These are phyloP conservation scores for Fusarium sp. DNA, from an alignment of 2,329 filamentous ascomycete species.

Conservation along the genomic window DNA sequence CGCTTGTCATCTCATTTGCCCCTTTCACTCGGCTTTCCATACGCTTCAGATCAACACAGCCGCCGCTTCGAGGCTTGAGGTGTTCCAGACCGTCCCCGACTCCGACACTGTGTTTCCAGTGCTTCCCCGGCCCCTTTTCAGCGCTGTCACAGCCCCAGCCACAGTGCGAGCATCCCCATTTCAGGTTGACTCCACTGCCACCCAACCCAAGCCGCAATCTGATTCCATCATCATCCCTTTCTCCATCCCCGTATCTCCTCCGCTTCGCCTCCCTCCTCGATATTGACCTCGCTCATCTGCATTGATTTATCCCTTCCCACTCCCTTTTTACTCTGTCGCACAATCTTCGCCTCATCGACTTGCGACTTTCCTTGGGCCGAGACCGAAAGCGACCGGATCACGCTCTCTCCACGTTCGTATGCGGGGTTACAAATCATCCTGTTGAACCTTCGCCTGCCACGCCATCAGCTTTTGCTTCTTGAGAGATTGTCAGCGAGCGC, in stretches of 20 bases:
- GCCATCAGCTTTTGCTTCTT: constrained; percentile 43
- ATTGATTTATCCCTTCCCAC: constrained; percentile 30
- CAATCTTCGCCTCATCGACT: constrained; percentile 29
- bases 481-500: constrained; percentile 40
- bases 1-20: constrained; percentile 45
- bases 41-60: constrained; percentile 41
- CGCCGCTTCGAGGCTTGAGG: constrained; percentile 37
- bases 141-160: constrained; percentile 8
- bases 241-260: constrained; percentile 37
- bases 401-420: constrained; percentile 44
- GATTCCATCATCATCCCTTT: constrained; percentile 51
- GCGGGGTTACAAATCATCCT: constrained; percentile 52
- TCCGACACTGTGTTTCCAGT: constrained; percentile 39
- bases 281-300: constrained; percentile 29
- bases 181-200: constrained; percentile 37
- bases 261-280: constrained; percentile 40
- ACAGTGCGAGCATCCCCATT: constrained; percentile 40
- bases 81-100: constrained; percentile 35
- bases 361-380: constrained; percentile 31
- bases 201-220: constrained; percentile 42
- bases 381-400: constrained; percentile 44
- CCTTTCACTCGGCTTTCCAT: constrained; percentile 29
- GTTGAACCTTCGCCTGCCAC: constrained; percentile 41
- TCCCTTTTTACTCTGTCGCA: constrained; percentile 18
- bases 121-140: neutral